Evolutionary conservation across 257 asterid species (phyloP).

Genomic region (Gentiana macrophylla): DNA sequence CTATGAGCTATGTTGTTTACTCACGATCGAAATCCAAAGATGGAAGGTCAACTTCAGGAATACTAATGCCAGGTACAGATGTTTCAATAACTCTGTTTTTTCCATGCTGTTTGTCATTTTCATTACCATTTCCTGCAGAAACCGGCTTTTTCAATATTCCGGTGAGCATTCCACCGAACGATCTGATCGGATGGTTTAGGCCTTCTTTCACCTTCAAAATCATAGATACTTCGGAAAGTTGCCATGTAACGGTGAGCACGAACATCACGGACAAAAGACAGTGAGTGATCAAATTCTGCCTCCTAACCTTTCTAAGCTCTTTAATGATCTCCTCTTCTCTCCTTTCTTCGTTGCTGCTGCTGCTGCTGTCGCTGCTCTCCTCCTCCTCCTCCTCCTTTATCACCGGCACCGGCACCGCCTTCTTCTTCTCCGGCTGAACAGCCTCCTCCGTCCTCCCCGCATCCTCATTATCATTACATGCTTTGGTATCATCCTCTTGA

Average conservation of each 20-base stretch:
- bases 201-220: slow-evolving; percentile 44
- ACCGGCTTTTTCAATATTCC: slow-evolving; percentile 15
- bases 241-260: slow-evolving; percentile 64
- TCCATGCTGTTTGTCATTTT: slow-evolving; percentile 13
- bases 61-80: slow-evolving; percentile 30
- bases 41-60: slow-evolving; percentile 33
- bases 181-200: slow-evolving; percentile 44
- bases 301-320: slow-evolving; percentile 47
- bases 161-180: slow-evolving; percentile 22
- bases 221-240: slow-evolving; percentile 64
- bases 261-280: slow-evolving; percentile 58
- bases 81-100: slow-evolving; percentile 17
- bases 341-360: slow-evolving; percentile 4
- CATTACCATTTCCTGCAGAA: slow-evolving; percentile 2
- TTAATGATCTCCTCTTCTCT: slow-evolving; percentile 36
- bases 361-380: not conserved
- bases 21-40: slow-evolving; percentile 24
- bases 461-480: too few species aligned
- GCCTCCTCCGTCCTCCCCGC: too few species aligned
- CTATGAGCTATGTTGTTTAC: too few species aligned
- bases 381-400: too few species aligned
- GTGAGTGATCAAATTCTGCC: slow-evolving; percentile 66
- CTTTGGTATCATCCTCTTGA: not conserved
- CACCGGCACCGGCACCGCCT: too few species aligned
- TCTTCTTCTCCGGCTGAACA: not conserved